phyloP scores from a whole-genome alignment of 2,329 filamentous ascomycete species.

The Neofusicoccum sp. region DNA sequence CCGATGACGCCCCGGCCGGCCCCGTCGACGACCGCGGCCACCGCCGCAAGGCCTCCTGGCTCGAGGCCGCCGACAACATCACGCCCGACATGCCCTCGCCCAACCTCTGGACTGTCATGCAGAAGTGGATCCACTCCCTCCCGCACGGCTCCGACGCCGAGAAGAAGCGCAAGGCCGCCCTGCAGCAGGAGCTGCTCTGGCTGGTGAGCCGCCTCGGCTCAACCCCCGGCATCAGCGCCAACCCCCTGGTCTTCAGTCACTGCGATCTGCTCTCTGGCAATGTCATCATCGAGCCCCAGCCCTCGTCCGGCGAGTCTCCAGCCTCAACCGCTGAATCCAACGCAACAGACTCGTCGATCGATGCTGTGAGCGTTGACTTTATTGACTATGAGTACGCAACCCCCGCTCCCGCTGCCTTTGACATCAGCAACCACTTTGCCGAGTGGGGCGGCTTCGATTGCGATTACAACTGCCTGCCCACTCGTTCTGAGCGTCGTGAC shows the following conservation, averaged over 20 bases:
- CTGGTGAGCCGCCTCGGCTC: constrained; percentile 73
- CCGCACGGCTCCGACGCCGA: constrained; percentile 73
- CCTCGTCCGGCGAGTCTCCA: constrained; percentile 35
- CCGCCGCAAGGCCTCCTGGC: constrained; percentile 37
- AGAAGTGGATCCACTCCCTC: constrained; percentile 90
- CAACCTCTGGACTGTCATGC: constrained; percentile 93
- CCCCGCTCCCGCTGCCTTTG: constrained; percentile 91
- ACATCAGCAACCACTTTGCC: constrained; percentile 96
- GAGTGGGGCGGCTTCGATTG: constrained; percentile 98
- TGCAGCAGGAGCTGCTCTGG: constrained; percentile 75
- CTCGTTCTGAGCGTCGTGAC: constrained; percentile 70
- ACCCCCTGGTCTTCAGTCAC: constrained; percentile 88
- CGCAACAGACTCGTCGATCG: constrained; percentile 17
- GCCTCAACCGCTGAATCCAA: constrained; percentile 30
- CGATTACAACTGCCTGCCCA: constrained; percentile 83
- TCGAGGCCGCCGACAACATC: constrained; percentile 40
- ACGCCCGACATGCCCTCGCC: constrained; percentile 73
- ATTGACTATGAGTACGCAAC: constrained; percentile 99
- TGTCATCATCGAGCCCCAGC: constrained; percentile 75
- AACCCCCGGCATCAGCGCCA: constrained; percentile 67
- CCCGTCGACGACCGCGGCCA: constrained; percentile 30
- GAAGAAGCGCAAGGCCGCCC: constrained; percentile 63
- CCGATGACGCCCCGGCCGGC: constrained; percentile 29
- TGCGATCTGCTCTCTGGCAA: constrained; percentile 97
- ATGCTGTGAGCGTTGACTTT: constrained; percentile 65